These are phyloP conservation scores for Diutina rugosa DNA, from an alignment of 1,139 yeast genomes.

Conservation along the genomic window DNA sequence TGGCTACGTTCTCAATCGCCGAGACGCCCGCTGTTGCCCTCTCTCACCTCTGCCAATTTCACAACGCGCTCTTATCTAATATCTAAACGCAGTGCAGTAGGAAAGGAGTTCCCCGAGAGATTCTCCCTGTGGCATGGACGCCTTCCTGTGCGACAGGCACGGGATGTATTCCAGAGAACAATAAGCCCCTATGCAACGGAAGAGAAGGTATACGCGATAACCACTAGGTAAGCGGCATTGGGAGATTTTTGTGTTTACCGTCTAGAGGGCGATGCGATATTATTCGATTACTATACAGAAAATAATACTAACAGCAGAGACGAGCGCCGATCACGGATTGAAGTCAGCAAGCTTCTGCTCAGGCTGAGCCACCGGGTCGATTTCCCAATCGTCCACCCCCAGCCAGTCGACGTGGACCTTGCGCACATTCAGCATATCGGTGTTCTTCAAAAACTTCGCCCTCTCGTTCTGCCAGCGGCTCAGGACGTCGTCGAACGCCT, in stretches of 20 bases:
- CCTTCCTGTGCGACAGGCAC: neutral
- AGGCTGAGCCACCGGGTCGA: conserved; percentile 15
- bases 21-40: no score
- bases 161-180: neutral
- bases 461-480: conserved; percentile 59
- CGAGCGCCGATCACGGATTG: neutral
- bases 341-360: conserved; percentile 24
- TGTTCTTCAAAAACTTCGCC: conserved; percentile 54
- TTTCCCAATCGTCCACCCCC: conserved; percentile 35
- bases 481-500: conserved; percentile 65
- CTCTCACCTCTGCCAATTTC: neutral
- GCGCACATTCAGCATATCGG: conserved; percentile 41
- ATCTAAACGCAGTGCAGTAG: neutral
- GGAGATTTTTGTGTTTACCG: no score
- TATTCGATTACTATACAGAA: neutral
- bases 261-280: neutral
- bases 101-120: neutral
- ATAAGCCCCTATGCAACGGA: neutral
- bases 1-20: no score
- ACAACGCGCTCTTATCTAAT: neutral
- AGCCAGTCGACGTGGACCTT: conserved; percentile 52
- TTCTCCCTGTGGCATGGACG: neutral
- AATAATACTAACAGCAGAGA: neutral
- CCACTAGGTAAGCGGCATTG: neutral
- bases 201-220: neutral